phyloP scores from a whole-genome alignment of 139 green algal species.

The Micromonas pusilla region DNA sequence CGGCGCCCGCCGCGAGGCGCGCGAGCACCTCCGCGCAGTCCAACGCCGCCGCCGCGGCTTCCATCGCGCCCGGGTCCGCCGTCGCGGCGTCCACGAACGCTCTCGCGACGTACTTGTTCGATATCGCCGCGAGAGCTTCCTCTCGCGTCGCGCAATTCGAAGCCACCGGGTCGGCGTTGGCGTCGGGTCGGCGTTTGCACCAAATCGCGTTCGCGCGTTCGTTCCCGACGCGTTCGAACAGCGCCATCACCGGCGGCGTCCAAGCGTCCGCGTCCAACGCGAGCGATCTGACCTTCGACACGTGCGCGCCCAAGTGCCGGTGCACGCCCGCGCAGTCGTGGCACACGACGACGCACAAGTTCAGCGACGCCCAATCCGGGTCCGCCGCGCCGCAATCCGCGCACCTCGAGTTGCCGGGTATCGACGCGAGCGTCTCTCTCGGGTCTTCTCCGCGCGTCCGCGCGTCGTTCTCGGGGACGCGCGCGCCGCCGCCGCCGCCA shows the following conservation, averaged over 20 bases:
- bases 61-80: neutral
- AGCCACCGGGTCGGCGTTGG: neutral
- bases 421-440: conserved; percentile 37
- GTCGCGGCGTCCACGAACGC: neutral
- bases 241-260: conserved; percentile 28
- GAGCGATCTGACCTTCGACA: conserved; percentile 53
- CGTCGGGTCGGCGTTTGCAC: neutral
- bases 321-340: conserved; percentile 86
- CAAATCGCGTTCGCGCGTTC: conserved; percentile 31
- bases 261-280: conserved; percentile 42
- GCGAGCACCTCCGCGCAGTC: neutral
- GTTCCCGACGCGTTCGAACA: conserved; percentile 33
- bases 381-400: conserved; percentile 69
- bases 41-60: neutral
- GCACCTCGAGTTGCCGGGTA: conserved; percentile 68
- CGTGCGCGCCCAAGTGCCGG: conserved; percentile 75
- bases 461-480: conserved; percentile 1
- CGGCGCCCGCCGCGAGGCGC: neutral
- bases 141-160: neutral
- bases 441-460: too few species aligned
- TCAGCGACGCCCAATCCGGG: conserved; percentile 84
- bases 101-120: conserved; percentile 24
- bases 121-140: neutral
- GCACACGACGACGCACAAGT: conserved; percentile 81
- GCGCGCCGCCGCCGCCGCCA: too few species aligned